Evolutionary conservation across 1,284 basidiomycete genomes (phyloP).

Genomic region (Cystobasidium slooffiae): DNA sequence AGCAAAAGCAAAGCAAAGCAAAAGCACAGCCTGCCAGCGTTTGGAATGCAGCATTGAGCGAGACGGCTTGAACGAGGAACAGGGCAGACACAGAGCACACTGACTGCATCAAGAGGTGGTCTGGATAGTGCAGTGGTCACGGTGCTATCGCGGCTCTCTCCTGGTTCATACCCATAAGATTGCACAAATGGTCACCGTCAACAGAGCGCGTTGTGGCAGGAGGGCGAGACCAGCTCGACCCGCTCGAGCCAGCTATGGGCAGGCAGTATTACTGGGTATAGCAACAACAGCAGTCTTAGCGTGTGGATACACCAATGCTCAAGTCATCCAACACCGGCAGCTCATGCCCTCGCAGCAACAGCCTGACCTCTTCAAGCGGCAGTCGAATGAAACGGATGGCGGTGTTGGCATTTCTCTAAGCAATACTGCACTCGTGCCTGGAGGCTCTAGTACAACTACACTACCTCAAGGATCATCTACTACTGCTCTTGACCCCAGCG

Average conservation of each 20-base stretch:
- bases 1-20: too few relatives aligned
- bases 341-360: not conserved
- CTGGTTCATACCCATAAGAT: too few relatives aligned
- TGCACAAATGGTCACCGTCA: too few relatives aligned
- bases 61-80: too few relatives aligned
- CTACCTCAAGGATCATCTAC: conserved; percentile 3
- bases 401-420: not conserved
- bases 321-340: not conserved
- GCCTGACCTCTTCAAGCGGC: not conserved
- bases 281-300: not conserved
- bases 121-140: too few relatives aligned
- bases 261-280: not conserved
- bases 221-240: too few relatives aligned
- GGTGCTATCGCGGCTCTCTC: too few relatives aligned
- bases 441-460: not conserved
- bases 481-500: not conserved
- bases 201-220: too few relatives aligned
- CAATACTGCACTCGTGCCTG: not conserved
- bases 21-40: too few relatives aligned
- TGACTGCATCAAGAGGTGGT: too few relatives aligned
- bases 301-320: not conserved
- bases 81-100: too few relatives aligned
- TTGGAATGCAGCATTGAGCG: too few relatives aligned
- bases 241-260: not conserved
- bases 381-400: not conserved